A percentile compares a stretch with the other conserved stretches of the same genome.
Conservation (phyloP, 1,284 basidiomycete genomes). For the Trametes pubescens region DNA sequence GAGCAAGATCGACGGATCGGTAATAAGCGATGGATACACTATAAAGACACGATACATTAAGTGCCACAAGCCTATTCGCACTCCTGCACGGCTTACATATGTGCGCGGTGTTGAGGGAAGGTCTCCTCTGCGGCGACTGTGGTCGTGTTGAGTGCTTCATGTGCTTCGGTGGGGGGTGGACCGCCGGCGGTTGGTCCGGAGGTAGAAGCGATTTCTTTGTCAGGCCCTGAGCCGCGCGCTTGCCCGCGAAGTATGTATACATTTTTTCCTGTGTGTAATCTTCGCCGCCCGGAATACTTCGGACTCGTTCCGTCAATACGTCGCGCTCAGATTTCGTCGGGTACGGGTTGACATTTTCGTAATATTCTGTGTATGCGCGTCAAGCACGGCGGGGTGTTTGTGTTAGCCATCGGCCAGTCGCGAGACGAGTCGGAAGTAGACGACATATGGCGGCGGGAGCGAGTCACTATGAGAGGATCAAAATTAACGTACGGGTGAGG, state of each 20-base stretch:
- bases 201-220: neutral
- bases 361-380: slow-evolving; percentile 12
- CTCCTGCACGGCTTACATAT: neutral
- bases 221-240: slow-evolving; percentile 1
- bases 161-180: neutral
- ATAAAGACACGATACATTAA: neutral
- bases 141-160: too few species aligned
- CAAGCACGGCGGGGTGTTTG: neutral
- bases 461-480: neutral
- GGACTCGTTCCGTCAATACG: slow-evolving; percentile 11
- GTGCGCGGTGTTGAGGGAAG: neutral
- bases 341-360: slow-evolving; percentile 8
- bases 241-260: slow-evolving; percentile 9
- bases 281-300: slow-evolving; percentile 7
- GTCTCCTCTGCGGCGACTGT: too few species aligned
- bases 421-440: neutral
- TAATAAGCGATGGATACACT: slow-evolving; percentile 28
- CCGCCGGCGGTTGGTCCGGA: neutral
- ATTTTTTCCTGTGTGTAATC: slow-evolving; percentile 20
- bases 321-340: slow-evolving; percentile 12
- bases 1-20: slow-evolving; percentile 1
- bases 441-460: too few species aligned
- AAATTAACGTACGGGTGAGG: slow-evolving; percentile 16
- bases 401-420: neutral
- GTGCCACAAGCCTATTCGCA: neutral